Percentiles rank a stretch among this genome's conserved stretches.
Conservation (phyloP, 495 filamentous ascomycete genomes). For the Penicillium mononematosum region DNA sequence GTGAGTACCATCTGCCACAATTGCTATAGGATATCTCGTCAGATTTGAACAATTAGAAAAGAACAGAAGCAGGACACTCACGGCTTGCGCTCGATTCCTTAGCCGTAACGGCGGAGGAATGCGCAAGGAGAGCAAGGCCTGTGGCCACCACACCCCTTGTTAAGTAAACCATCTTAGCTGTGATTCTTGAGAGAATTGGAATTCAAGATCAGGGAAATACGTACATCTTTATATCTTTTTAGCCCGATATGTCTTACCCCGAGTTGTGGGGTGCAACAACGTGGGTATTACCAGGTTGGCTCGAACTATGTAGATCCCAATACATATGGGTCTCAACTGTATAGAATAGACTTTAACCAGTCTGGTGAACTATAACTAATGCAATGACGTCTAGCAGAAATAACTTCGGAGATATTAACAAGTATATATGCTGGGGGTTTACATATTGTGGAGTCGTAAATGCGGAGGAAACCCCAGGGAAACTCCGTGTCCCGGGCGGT, state of each 20-base stretch:
- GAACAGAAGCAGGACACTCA: not conserved
- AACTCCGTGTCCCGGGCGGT: slow-evolving; percentile 18
- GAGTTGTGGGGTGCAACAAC: not conserved
- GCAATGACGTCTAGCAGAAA: not conserved
- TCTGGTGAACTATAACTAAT: not conserved
- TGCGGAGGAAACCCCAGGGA: slow-evolving; percentile 14
- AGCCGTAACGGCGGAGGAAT: not conserved
- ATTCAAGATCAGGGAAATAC: not conserved
- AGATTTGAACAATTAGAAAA: not conserved
- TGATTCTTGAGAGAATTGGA: not conserved
- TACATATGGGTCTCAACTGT: not conserved
- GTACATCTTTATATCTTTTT: slow-evolving; percentile 1
- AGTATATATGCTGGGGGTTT: slow-evolving; percentile 7
- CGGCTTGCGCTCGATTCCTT: slow-evolving; percentile 6
- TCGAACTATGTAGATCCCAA: not conserved
- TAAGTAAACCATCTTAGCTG: slow-evolving; percentile 14
- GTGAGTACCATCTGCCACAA: slow-evolving; percentile 44
- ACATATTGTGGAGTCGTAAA: slow-evolving; percentile 1
- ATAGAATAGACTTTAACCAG: not conserved
- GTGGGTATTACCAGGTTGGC: not conserved
- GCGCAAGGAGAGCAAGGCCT: slow-evolving; percentile 8
- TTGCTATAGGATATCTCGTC: slow-evolving; percentile 22
- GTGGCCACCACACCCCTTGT: slow-evolving; percentile 4
- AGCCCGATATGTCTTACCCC: not conserved
- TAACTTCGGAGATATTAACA: not conserved